These are phyloP conservation scores for Blastocystis hominis DNA, from an alignment of 352 stramenopile genomes.

Conservation along the genomic window DNA sequence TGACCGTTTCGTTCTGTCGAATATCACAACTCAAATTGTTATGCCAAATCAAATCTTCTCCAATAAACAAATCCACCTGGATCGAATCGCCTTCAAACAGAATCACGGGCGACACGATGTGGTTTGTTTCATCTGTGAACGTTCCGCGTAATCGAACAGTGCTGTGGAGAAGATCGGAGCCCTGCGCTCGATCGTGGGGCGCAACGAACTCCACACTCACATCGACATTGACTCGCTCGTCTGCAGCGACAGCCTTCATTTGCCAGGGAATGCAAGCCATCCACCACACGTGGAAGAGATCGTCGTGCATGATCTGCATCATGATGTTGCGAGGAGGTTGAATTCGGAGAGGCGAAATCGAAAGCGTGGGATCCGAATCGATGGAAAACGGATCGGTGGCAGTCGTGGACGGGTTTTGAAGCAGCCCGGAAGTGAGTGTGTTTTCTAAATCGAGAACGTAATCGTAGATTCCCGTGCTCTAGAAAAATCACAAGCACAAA, in stretches of 20 bases:
- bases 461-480: constrained; percentile 26
- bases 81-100: not conserved
- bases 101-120: not conserved
- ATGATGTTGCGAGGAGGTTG: constrained; percentile 4
- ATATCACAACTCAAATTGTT: not conserved
- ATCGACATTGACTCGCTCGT: not conserved
- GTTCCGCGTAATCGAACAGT: not conserved
- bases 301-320: not conserved
- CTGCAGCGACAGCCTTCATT: not conserved
- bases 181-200: not conserved
- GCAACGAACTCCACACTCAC: not conserved
- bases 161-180: not conserved
- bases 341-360: not conserved
- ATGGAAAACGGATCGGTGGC: not conserved
- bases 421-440: not conserved
- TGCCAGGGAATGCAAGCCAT: not conserved
- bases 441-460: constrained; percentile 24
- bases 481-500: not conserved
- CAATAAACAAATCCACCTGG: not conserved
- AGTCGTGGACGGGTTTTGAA: not conserved
- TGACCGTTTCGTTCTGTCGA: not conserved
- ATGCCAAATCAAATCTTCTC: not conserved
- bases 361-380: not conserved
- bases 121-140: not conserved
- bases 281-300: constrained; percentile 8